Evolutionary conservation across 306 rosid genomes (phyloP).

Genomic region (Quercus robur): DNA sequence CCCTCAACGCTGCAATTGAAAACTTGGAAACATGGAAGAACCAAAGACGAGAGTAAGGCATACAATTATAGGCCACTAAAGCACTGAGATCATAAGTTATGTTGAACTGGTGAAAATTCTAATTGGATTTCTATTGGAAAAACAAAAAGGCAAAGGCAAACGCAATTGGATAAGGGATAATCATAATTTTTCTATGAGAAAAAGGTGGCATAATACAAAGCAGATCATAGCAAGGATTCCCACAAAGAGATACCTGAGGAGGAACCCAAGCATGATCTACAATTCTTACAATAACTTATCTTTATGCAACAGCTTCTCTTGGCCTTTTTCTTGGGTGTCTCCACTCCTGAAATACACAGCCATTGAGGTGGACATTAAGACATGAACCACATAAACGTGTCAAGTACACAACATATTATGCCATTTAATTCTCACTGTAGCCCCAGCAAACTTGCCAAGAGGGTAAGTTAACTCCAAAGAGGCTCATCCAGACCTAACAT

Average conservation of each 20-base stretch:
- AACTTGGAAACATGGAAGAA: neutral
- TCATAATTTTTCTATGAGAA: slow-evolving; percentile 53
- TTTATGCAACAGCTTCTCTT: slow-evolving; percentile 49
- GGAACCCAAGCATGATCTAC: slow-evolving; percentile 48
- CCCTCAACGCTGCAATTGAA: neutral
- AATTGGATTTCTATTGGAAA: slow-evolving; percentile 24
- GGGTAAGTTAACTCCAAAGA: neutral
- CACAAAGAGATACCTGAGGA: slow-evolving; percentile 46
- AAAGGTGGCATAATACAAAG: slow-evolving; percentile 70
- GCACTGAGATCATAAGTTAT: neutral
- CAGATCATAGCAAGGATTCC: slow-evolving; percentile 57
- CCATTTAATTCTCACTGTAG: neutral
- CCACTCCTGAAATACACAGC: slow-evolving; percentile 44
- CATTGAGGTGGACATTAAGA: slow-evolving; percentile 25
- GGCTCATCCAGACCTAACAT: neutral
- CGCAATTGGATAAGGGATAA: slow-evolving; percentile 35
- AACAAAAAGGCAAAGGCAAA: neutral
- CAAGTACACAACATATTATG: slow-evolving; percentile 4
- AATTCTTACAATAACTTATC: slow-evolving; percentile 49
- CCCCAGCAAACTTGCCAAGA: neutral
- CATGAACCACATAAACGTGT: neutral
- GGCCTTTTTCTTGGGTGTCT: slow-evolving; percentile 44
- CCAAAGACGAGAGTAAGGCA: neutral
- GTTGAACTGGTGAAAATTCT: neutral
- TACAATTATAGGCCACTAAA: neutral